Evolutionary conservation across 1,284 basidiomycete genomes (phyloP).

Genomic region (Porodaedalea pini): DNA sequence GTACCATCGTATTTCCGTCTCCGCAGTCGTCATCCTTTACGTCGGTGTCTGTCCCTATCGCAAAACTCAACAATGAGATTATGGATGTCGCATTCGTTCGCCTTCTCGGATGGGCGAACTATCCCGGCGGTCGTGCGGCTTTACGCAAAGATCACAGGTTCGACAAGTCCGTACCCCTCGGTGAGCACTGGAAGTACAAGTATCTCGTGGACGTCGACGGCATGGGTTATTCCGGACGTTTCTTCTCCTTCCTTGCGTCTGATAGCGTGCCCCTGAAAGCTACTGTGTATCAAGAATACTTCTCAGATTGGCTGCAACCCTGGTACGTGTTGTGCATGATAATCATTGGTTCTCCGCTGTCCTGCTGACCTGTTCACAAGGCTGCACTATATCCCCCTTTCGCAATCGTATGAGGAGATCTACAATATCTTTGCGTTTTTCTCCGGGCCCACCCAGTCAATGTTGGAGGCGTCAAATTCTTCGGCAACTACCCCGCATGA

Average conservation of each 20-base stretch:
- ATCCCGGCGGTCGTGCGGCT: conserved; percentile 78
- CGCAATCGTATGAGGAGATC: conserved; percentile 81
- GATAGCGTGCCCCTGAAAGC: conserved; percentile 88
- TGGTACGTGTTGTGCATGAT: conserved; percentile 50
- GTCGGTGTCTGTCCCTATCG: conserved; percentile 58
- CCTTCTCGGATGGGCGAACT: conserved; percentile 61
- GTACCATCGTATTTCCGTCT: conserved; percentile 74
- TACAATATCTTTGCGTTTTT: conserved; percentile 92
- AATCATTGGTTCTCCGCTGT: not conserved
- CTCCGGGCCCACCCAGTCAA: conserved; percentile 69
- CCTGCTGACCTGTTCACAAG: conserved; percentile 36
- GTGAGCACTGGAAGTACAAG: conserved; percentile 89
- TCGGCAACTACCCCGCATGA: conserved; percentile 34
- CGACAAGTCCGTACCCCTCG: conserved; percentile 73
- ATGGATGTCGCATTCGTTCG: conserved; percentile 90
- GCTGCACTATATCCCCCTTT: conserved; percentile 92
- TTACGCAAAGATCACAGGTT: conserved; percentile 71
- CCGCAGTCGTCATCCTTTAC: conserved; percentile 59
- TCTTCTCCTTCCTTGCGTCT: conserved; percentile 82
- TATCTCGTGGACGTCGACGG: conserved; percentile 91
- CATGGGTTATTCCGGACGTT: conserved; percentile 90
- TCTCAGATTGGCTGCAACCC: conserved; percentile 78
- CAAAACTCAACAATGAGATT: conserved; percentile 70
- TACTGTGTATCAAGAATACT: conserved; percentile 88
- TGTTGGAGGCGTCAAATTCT: conserved; percentile 55